Evolutionary conservation across 176 grass and related monocot species (phyloP).

Genomic region (Zoysia pacifica): DNA sequence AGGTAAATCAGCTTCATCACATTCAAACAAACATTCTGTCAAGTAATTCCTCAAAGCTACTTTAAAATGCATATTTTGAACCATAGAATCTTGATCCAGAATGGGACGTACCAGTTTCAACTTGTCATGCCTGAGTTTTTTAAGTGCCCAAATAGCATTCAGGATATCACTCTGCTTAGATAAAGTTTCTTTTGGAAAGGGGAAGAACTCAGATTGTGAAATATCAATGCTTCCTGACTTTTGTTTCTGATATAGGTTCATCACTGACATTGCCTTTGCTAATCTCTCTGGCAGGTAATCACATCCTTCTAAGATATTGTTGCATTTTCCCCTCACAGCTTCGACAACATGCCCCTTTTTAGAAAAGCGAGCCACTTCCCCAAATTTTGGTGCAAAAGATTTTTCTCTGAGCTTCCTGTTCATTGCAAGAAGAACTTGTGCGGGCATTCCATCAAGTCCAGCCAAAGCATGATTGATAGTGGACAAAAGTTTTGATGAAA

Average conservation of each 20-base stretch:
- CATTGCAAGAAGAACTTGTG: conserved; percentile 39
- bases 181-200: conserved; percentile 32
- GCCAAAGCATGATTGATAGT: conserved; percentile 28
- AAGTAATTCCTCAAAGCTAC: conserved; percentile 42
- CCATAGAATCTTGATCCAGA: conserved; percentile 30
- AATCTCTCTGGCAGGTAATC: conserved; percentile 38
- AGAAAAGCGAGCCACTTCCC: background rate
- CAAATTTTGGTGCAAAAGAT: conserved; percentile 22
- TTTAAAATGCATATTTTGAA: conserved; percentile 18
- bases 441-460: conserved; percentile 35
- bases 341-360: conserved; percentile 25
- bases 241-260: conserved; percentile 34
- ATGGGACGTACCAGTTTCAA: conserved; percentile 35
- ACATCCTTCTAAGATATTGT: conserved; percentile 34
- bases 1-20: conserved; percentile 40
- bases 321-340: conserved; percentile 33
- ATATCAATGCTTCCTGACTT: conserved; percentile 30
- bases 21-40: conserved; percentile 43
- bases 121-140: conserved; percentile 4
- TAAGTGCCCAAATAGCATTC: conserved; percentile 51
- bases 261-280: conserved; percentile 42
- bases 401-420: conserved; percentile 47
- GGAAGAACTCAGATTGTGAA: conserved; percentile 47
- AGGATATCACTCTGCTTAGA: conserved; percentile 41
- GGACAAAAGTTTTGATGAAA: conserved; percentile 46